Evolutionary conservation across 1,284 basidiomycete genomes (phyloP), one percentile per base, ranked within the genome.

Genomic region (Apiotrichum laibachii): DNA sequence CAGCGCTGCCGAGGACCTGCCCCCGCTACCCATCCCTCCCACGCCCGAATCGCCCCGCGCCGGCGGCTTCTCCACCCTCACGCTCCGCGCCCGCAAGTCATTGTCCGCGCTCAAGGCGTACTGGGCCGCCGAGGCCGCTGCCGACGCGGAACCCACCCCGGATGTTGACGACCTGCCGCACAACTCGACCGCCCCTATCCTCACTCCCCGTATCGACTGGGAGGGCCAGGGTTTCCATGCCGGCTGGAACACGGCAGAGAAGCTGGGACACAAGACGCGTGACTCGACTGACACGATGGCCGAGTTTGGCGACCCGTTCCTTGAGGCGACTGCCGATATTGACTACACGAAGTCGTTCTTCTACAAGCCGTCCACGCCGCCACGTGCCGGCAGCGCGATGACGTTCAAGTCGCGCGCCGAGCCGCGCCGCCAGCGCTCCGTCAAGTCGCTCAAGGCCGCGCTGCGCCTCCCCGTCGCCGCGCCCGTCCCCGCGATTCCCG

Each of bases 331-430:
- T 8, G 31, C 34, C 2, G 48, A 60, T 12, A 72, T 74, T 52
- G 77, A 78, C 61, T 78, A 73, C 58, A 67, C 75, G 8, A 72
- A 74, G 61, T 77, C 75, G 16, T 78, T 78, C 70, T 78, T 78
- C 65, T 78, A 78, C 65, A 75, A 74, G 59, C 77, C 77, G 9
- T 46, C 66, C 1, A 78, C 77, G 0, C 77, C 77, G 15, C 75
- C 72, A 6, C 55, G 63, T 1, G 52, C 56, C 1, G 40, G 43
- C 50, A 49, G 12, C 42, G 21, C 44, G 53, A 15, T 12, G 33
- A 6, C 31, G n/a, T 16, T 39, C 40, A 26, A 26, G 33, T 5
- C 34, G 19, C 49, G 21, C 8, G 21, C 22, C 35, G 40, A 50
- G 21, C 40, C 50, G 19, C 55, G 55, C 50, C 55, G 63, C 53